These are phyloP conservation scores for Ophiobolus disseminans DNA, from an alignment of 2,329 filamentous ascomycete genomes.

Conservation along the genomic window DNA sequence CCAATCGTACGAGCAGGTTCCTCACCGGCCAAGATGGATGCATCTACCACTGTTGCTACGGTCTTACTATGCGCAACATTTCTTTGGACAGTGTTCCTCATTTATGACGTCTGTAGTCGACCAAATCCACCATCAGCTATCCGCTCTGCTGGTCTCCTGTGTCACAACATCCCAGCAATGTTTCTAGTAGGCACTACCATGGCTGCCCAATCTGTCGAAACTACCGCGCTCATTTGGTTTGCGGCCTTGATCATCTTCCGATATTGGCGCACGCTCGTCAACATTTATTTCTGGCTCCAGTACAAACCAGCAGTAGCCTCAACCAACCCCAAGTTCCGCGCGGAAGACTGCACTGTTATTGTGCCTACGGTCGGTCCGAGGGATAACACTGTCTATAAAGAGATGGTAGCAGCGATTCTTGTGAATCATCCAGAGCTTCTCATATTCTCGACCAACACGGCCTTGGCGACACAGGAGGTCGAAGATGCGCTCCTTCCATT, in stretches of 20 bases:
- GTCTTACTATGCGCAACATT: too few species aligned
- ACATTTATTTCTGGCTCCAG: slow-evolving; percentile 23
- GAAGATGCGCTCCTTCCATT: neutral
- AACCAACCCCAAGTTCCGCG: neutral
- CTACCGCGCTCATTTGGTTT: slow-evolving; percentile 19
- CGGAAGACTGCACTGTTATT: slow-evolving; percentile 25
- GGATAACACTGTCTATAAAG: slow-evolving; percentile 8
- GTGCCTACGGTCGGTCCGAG: slow-evolving; percentile 26
- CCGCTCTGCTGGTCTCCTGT: slow-evolving; percentile 11
- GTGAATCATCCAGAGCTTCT: slow-evolving; percentile 20
- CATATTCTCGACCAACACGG: slow-evolving; percentile 26
- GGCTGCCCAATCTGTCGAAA: slow-evolving; percentile 1
- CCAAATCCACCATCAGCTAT: neutral
- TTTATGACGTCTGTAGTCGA: slow-evolving; percentile 7
- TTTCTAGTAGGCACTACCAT: slow-evolving; percentile 8
- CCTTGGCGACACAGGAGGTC: slow-evolving; percentile 4
- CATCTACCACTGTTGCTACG: too few species aligned
- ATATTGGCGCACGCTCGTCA: slow-evolving; percentile 26
- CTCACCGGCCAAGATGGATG: too few species aligned
- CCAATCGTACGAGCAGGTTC: too few species aligned
- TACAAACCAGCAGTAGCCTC: slow-evolving; percentile 14
- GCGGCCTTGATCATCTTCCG: slow-evolving; percentile 20
- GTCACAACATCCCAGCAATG: slow-evolving; percentile 16
- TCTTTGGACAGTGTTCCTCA: slow-evolving; percentile 14
- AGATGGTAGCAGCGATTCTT: slow-evolving; percentile 21